These are phyloP conservation scores for Jamesozyma rosinii DNA, from an alignment of 805 yeast species.

Conservation along the genomic window DNA sequence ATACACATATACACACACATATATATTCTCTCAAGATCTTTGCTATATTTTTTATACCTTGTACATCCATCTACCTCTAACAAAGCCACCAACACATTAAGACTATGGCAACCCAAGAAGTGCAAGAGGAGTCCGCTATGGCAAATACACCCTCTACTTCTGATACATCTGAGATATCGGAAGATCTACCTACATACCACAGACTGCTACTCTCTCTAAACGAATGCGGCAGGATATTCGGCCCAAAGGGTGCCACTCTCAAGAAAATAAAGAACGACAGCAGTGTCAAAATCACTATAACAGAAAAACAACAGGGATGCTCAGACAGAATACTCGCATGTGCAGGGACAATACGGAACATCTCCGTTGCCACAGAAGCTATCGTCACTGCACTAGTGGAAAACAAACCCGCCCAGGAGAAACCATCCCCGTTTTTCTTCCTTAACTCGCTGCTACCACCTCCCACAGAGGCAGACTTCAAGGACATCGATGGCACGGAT, in stretches of 20 bases:
- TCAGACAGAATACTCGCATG: constrained; percentile 74
- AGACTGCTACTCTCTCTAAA: constrained; percentile 65
- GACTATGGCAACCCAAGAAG: too few relatives aligned
- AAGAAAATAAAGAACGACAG: constrained; percentile 64
- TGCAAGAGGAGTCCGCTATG: too few relatives aligned
- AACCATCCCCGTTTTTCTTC: constrained; percentile 40
- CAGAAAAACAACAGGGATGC: constrained; percentile 66
- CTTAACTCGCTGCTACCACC: constrained; percentile 19
- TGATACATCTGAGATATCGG: not conserved
- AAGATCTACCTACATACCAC: constrained; percentile 12
- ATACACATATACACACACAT: too few relatives aligned
- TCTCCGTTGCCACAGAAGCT: constrained; percentile 55
- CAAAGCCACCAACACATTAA: too few relatives aligned
- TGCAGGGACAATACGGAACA: constrained; percentile 58
- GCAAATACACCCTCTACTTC: too few relatives aligned
- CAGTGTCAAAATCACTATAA: constrained; percentile 72
- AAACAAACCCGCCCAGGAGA: constrained; percentile 29
- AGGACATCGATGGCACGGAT: constrained; percentile 8
- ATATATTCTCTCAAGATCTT: too few relatives aligned
- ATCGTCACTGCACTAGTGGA: constrained; percentile 43
- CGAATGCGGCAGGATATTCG: constrained; percentile 83
- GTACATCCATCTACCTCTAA: too few relatives aligned
- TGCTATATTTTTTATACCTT: too few relatives aligned
- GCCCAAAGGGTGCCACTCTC: constrained; percentile 69
- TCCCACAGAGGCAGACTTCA: constrained; percentile 12